Conservation (phyloP, 805 yeast genomes). For the Metschnikowia reukaufii region DNA sequence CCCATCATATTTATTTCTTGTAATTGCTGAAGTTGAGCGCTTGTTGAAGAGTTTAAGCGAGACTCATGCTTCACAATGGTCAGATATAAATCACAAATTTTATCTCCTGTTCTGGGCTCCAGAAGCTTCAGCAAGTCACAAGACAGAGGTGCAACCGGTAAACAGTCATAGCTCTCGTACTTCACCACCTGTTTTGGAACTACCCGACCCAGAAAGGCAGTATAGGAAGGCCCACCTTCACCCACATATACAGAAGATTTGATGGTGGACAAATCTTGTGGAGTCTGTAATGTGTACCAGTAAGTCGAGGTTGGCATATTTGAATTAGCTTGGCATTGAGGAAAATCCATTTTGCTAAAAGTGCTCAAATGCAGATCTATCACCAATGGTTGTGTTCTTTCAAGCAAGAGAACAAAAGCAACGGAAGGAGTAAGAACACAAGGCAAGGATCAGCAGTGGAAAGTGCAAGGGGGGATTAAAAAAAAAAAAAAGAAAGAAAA, state of each 20-base stretch:
- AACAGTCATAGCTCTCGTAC: no score
- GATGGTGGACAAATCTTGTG: conserved; percentile 4
- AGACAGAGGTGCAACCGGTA: no score
- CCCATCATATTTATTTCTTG: no score
- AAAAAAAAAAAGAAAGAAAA: not conserved
- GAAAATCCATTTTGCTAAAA: not conserved
- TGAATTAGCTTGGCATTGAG: not conserved
- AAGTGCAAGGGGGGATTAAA: not conserved
- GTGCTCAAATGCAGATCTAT: not conserved
- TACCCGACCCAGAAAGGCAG: not conserved
- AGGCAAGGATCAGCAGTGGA: conserved; percentile 2
- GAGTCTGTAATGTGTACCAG: conserved; percentile 5
- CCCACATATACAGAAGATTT: not conserved
- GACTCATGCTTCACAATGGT: no score
- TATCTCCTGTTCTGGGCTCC: no score
- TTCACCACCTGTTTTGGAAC: no score
- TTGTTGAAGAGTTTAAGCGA: no score
- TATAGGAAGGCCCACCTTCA: not conserved
- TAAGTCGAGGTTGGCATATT: not conserved
- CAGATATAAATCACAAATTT: no score
- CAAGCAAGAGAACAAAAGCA: not conserved
- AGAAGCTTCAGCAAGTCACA: no score
- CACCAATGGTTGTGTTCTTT: not conserved
- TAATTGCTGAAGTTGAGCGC: no score
- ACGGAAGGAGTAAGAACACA: not conserved